Percentiles rank a stretch among this genome's conserved stretches.
phyloP scores from a whole-genome alignment of 306 rosid genomes.

The Citrullus colocynthis region DNA sequence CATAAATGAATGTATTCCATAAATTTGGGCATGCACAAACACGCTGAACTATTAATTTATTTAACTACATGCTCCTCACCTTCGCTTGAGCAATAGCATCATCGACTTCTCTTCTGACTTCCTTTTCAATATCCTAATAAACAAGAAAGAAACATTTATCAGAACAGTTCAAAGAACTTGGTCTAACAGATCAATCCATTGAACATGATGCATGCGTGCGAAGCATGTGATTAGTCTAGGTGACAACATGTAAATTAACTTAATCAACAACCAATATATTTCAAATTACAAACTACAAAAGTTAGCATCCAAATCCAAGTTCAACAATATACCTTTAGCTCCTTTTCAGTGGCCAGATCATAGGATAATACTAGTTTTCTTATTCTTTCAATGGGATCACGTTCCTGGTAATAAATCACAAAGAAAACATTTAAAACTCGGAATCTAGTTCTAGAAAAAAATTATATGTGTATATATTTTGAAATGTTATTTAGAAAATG shows the following conservation, averaged over 20 bases:
- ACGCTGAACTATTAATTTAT: background rate
- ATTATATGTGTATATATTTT: background rate
- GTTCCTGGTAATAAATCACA: slow-evolving; percentile 48
- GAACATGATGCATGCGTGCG: background rate
- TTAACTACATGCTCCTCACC: slow-evolving; percentile 31
- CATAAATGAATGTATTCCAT: background rate
- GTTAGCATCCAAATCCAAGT: background rate
- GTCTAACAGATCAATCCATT: background rate
- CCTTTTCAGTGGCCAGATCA: slow-evolving; percentile 75
- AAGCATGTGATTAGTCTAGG: background rate
- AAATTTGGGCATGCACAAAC: background rate
- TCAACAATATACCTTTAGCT: slow-evolving; percentile 53
- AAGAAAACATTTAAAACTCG: background rate
- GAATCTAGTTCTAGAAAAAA: background rate
- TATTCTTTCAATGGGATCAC: slow-evolving; percentile 90
- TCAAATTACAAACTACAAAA: background rate
- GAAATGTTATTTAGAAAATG: background rate
- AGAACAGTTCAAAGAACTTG: background rate
- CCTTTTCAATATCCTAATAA: slow-evolving; percentile 72
- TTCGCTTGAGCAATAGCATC: slow-evolving; percentile 91
- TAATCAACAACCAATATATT: background rate
- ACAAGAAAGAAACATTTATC: background rate
- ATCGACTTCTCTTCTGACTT: slow-evolving; percentile 67
- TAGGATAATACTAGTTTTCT: slow-evolving; percentile 65
- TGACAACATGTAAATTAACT: background rate